A percentile compares a stretch with the other conserved stretches of the same genome.
Evolutionary conservation across 371 early-diverging fungal species (phyloP).

Genomic region (Fennellomyces sp.): DNA sequence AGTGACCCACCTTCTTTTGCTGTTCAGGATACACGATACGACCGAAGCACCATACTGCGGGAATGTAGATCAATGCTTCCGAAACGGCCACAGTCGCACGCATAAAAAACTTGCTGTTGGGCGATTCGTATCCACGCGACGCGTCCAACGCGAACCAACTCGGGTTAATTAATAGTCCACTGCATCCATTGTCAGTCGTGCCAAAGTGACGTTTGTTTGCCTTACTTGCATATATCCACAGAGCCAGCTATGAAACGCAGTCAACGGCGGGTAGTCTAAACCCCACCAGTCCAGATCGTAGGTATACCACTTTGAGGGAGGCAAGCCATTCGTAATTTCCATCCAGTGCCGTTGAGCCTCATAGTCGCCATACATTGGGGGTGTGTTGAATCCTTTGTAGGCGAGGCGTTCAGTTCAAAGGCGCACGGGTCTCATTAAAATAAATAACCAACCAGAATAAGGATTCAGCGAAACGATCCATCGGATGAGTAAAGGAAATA

Average conservation of each 20-base stretch:
- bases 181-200: too few relatives aligned
- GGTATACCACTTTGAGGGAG: constrained; percentile 82
- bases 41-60: constrained; percentile 69
- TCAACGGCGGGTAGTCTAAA: constrained; percentile 95
- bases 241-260: constrained; percentile 89
- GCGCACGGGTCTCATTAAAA: neutral
- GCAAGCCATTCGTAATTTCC: constrained; percentile 86
- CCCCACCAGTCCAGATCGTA: constrained; percentile 93
- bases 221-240: constrained; percentile 79
- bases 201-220: too few relatives aligned
- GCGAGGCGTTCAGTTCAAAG: neutral
- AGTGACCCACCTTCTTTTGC: constrained; percentile 21
- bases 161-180: constrained; percentile 78
- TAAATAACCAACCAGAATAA: constrained; percentile 72
- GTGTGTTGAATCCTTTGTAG: constrained; percentile 38
- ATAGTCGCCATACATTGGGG: constrained; percentile 93
- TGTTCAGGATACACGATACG: constrained; percentile 38
- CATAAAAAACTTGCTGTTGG: constrained; percentile 85
- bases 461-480: constrained; percentile 74
- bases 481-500: constrained; percentile 69
- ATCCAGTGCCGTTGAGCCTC: constrained; percentile 98
- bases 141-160: constrained; percentile 82
- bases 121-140: constrained; percentile 85
- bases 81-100: constrained; percentile 78
- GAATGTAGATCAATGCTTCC: constrained; percentile 78